These are phyloP conservation scores for Oxyria digyna DNA, from an alignment of 148 eudicot genomes.

Conservation along the genomic window DNA sequence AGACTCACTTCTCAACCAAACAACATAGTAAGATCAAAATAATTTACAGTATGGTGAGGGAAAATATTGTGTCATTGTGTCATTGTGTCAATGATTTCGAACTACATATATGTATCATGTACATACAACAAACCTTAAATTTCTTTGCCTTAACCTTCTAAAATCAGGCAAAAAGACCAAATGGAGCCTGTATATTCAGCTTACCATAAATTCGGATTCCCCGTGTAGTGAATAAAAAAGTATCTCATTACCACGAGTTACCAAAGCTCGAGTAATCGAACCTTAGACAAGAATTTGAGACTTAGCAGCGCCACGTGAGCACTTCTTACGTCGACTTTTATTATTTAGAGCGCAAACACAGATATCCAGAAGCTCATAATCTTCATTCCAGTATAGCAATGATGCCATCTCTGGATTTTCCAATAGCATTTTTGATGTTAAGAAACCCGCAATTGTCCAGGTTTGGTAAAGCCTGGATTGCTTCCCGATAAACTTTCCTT, in stretches of 20 bases:
- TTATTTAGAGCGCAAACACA: conserved; percentile 72
- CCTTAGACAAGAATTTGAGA: conserved; percentile 59
- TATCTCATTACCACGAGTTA: neutral
- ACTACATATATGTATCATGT: neutral
- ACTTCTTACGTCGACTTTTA: conserved; percentile 40
- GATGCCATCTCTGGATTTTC: conserved; percentile 72
- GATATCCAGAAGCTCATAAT: conserved; percentile 81
- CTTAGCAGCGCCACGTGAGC: conserved; percentile 80
- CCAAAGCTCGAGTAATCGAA: neutral
- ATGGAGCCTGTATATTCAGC: neutral
- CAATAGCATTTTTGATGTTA: conserved; percentile 71
- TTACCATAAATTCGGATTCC: neutral
- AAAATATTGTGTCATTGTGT: no score
- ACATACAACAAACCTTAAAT: neutral
- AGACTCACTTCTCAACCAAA: no score
- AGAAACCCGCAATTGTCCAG: conserved; percentile 82
- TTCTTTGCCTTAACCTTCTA: neutral
- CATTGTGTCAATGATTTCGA: no score
- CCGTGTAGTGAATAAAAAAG: neutral
- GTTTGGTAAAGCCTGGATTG: conserved; percentile 94
- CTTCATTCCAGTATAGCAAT: conserved; percentile 77
- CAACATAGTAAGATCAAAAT: no score
- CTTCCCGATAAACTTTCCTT: conserved; percentile 74
- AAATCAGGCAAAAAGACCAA: neutral
- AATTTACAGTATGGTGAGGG: no score